Evolutionary conservation across 768 basidiomycete species (phyloP), one percentile per base, ranked within the genome.

Genomic region (Krasilnikovozyma curviuscula): DNA sequence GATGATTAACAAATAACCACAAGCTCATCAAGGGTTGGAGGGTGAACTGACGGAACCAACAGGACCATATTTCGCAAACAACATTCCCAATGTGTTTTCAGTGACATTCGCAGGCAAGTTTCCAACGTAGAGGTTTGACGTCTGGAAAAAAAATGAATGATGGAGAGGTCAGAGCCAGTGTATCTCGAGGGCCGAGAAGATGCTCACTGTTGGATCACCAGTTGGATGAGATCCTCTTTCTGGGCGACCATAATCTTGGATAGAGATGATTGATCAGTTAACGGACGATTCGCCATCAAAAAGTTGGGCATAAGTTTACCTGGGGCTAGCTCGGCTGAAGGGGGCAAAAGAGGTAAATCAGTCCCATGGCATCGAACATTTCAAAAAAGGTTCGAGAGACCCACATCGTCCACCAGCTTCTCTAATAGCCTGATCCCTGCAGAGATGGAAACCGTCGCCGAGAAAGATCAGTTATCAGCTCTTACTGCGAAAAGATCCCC

Each of bases 101-200:
- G 79, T 86, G 13, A 93, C 79, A 62, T 80, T 78, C 1, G 73
- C 67, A 5, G 93, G 93, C 23, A 98, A 66, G 62, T 95, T 93
- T 12, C 86, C 85, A 31, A 98, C 86, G 62, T 91, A 97, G 13
- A 98, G 66, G 58, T 98, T 98, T 32, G 89, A 84, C 1, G 91
- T 93, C 81, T 89, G 53, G 12, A 46, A 3, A 35, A 45, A 49
- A 9, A 13, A 38, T 37, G 21, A 46, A 48, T 44, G 43, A n/a
- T 34, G 29, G 5, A n/a, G 6, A 12, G 25, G 25, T 44, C 7
- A n/a, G 30, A 33, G 37, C 7, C 9, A 21, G n/a, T n/a, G n/a
- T n/a, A n/a, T n/a, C n/a, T n/a, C n/a, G n/a, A n/a, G n/a, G n/a
- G n/a, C n/a, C n/a, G n/a, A n/a, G n/a, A n/a, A n/a, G n/a, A n/a